Evolutionary conservation across 2,329 filamentous ascomycete genomes (phyloP).

Genomic region (Teratosphaeria zuluensis): DNA sequence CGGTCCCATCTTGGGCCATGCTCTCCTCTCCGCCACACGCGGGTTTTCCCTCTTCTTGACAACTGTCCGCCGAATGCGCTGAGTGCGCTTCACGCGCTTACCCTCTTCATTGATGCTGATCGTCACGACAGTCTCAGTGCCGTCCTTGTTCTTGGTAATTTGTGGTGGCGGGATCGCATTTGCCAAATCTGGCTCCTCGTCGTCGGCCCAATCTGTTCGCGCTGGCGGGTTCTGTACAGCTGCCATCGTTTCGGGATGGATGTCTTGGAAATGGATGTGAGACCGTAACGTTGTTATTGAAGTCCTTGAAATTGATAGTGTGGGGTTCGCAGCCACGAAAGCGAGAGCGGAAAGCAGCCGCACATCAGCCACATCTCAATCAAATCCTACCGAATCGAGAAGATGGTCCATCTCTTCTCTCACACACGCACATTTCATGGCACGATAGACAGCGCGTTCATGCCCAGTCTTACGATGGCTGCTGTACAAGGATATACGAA

Average conservation of each 20-base stretch:
- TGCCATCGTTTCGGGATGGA: constrained; percentile 17
- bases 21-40: constrained; percentile 86
- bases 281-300: background rate
- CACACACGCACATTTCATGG: too few relatives aligned
- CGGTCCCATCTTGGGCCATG: constrained; percentile 85
- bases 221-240: constrained; percentile 23
- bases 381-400: background rate
- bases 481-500: too few relatives aligned
- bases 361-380: background rate
- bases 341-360: background rate
- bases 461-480: too few relatives aligned
- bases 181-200: constrained; percentile 68
- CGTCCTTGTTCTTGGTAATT: constrained; percentile 94
- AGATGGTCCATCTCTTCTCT: background rate
- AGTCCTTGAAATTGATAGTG: background rate
- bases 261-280: background rate
- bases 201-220: constrained; percentile 84
- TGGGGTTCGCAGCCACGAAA: background rate
- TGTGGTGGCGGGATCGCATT: constrained; percentile 74
- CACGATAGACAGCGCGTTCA: too few relatives aligned
- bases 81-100: constrained; percentile 95
- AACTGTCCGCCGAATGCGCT: constrained; percentile 84
- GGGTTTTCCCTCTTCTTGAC: constrained; percentile 95
- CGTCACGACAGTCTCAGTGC: constrained; percentile 89
- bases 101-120: constrained; percentile 85